Evolutionary conservation across 768 basidiomycete species (phyloP).

Genomic region (Lactifluus hygrophoroides): DNA sequence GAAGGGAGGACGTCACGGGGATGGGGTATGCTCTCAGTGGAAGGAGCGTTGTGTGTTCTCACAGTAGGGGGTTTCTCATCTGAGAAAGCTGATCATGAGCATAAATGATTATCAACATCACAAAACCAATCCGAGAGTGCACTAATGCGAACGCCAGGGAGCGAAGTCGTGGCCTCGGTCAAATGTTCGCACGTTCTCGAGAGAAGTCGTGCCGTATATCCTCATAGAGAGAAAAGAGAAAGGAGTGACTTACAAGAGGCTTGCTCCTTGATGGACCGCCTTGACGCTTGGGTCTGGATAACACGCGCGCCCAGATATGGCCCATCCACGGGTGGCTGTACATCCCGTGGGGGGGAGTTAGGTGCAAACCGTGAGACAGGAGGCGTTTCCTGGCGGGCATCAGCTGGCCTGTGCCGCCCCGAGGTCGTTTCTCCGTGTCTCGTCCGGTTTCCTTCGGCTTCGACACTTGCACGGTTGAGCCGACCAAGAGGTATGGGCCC

Average conservation of each 20-base stretch:
- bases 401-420: neutral
- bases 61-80: neutral
- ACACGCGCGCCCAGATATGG: neutral
- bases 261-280: neutral
- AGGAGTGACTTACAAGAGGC: slow-evolving; percentile 1
- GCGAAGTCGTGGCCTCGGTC: neutral
- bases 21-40: neutral
- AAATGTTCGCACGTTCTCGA: neutral
- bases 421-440: neutral
- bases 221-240: neutral
- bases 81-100: slow-evolving; percentile 6
- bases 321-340: neutral
- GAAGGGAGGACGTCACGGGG: slow-evolving; percentile 10
- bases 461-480: neutral
- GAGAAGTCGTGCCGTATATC: neutral
- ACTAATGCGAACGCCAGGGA: neutral
- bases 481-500: slow-evolving; percentile 23
- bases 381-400: neutral
- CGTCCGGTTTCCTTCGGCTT: neutral
- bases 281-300: neutral
- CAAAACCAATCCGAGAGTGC: neutral
- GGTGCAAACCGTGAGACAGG: neutral
- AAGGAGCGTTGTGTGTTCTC: neutral
- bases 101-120: neutral
- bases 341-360: neutral